Conservation (phyloP, 2,329 filamentous ascomycete genomes). For the Stagonosporopsis rhizophila region DNA sequence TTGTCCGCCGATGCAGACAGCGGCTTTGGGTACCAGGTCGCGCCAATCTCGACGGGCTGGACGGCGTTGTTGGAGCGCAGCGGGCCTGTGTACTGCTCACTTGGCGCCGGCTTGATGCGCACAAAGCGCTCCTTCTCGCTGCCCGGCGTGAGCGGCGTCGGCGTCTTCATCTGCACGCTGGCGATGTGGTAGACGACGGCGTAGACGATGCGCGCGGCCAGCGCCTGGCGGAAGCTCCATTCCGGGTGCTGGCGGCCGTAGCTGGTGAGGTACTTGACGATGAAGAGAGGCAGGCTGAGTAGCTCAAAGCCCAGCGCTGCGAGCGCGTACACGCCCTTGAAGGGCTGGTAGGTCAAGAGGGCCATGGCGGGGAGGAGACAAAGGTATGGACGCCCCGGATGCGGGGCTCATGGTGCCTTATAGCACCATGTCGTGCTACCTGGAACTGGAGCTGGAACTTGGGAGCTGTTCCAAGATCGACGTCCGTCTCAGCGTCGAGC, state of each 20-base stretch:
- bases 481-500: constrained; percentile 1
- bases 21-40: constrained; percentile 52
- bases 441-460: neutral
- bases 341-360: constrained; percentile 45
- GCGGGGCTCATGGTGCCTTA: constrained; percentile 4
- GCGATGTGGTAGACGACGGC: constrained; percentile 44
- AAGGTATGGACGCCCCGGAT: neutral
- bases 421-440: constrained; percentile 3
- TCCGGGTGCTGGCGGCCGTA: constrained; percentile 49
- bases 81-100: constrained; percentile 39
- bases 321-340: constrained; percentile 51
- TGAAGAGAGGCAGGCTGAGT: constrained; percentile 49
- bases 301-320: constrained; percentile 45
- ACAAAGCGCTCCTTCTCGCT: constrained; percentile 51
- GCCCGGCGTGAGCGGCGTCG: constrained; percentile 47
- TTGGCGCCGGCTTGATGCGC: constrained; percentile 34
- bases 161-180: constrained; percentile 34
- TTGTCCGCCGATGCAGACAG: constrained; percentile 21
- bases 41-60: constrained; percentile 49
- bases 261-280: constrained; percentile 47
- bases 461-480: neutral
- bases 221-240: constrained; percentile 51
- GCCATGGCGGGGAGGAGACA: constrained; percentile 19
- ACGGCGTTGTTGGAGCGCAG: constrained; percentile 42
- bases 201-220: constrained; percentile 45